Base-by-base conservation (phyloP, 2,329 filamentous ascomycete genomes). In the Microdochium bolleyi region DNA sequence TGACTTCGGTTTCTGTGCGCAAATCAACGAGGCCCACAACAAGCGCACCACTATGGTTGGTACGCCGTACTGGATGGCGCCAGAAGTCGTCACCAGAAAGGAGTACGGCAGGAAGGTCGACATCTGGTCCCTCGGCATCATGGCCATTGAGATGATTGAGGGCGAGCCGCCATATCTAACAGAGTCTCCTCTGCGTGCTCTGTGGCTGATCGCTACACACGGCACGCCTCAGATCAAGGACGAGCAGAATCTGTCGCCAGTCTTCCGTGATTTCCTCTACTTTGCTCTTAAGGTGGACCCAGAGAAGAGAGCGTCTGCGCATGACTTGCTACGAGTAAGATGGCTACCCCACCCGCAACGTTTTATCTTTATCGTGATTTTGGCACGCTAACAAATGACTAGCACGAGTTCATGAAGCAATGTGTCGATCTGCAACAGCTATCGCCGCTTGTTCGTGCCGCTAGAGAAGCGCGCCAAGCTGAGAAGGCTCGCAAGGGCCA, bases 131-230 rank as follows among this genome's bases (percentile, higher is more conserved):
- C 76, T 99, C 48, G 94, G 94, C 54, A 99, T 99, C 73, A 97
- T 99, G 94, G 91, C 94, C 8, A 97, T 99, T 64, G 94, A 99
- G 71, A 99, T 99, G 94, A 96, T 99, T 59, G 94, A 97, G 73
- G 94, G 92, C 67, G 94, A 97, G 69, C 94, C 94, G 13, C 94
- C 94, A 24, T 99, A 97, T 67, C 78, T 99, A 54, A 97, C 92
- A 38, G 94, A 99, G 69, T 95, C 90, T 37, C 94, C 94, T 4
- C 78, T 99, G 24, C 85, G 92, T 55, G 94, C 94, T 1, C 78
- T 99, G 37, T 99, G 94, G 79, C 74, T 99, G 61, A 99, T 99
- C 68, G 94, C 94, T 52, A 97, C 94, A 32, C 96, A 96, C 65
- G 94, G 94, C 49, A 97, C 94, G 16, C 94, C 94, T 2, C 79